These are phyloP conservation scores for Artemisia princeps DNA, from an alignment of 140 eudicot species.

Conservation along the genomic window DNA sequence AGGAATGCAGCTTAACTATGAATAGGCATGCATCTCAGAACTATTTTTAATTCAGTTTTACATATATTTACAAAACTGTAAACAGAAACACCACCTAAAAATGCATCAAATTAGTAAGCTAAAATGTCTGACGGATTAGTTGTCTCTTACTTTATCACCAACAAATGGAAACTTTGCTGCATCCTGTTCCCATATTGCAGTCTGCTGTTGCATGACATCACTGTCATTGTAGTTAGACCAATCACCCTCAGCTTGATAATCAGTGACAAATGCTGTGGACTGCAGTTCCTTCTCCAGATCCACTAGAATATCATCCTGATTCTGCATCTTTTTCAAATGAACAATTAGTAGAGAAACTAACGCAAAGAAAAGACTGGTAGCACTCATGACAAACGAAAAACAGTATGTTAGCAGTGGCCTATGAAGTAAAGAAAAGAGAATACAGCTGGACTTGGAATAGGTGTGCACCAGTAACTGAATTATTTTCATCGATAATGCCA, in stretches of 20 bases:
- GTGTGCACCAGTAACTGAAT: neutral
- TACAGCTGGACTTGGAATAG: no score
- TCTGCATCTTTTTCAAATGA: constrained; percentile 37
- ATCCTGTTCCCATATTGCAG: constrained; percentile 60
- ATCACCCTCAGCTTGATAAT: constrained; percentile 43
- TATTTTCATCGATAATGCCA: neutral
- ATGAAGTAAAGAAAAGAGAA: no score
- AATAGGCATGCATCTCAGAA: neutral
- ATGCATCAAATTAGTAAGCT: no score
- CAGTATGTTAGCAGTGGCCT: no score
- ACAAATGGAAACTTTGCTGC: constrained; percentile 63
- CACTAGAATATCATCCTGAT: constrained; percentile 42
- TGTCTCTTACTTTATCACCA: constrained; percentile 65
- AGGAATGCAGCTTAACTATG: neutral
- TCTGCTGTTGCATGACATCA: constrained; percentile 79
- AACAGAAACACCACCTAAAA: no score
- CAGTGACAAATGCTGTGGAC: constrained; percentile 29
- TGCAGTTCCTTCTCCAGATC: constrained; percentile 37
- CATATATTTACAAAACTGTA: no score
- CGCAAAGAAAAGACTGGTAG: no score
- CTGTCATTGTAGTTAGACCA: constrained; percentile 67
- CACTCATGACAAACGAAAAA: no score
- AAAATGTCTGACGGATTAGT: neutral
- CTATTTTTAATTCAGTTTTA: neutral
- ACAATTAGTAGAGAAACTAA: no score